Evolutionary conservation across 208 protist genomes (phyloP).

Genomic region (Trypanosoma platydactyli): DNA sequence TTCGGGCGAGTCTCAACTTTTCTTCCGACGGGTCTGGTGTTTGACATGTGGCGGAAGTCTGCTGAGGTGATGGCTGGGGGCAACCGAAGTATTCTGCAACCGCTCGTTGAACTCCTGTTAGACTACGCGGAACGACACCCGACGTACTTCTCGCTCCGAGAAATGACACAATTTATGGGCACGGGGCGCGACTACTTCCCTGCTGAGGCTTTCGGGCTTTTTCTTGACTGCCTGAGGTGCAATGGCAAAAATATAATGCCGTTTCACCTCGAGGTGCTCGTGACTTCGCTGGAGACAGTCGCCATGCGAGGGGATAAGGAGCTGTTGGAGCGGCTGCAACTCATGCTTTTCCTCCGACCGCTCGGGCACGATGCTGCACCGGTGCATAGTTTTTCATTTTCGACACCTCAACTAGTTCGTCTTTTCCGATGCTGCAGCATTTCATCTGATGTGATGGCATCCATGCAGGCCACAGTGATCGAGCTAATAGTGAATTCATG

Average conservation of each 20-base stretch:
- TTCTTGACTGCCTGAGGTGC: slow-evolving; percentile 42
- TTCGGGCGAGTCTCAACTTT: not conserved
- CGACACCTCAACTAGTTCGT: slow-evolving; percentile 25
- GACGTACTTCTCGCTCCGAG: slow-evolving; percentile 21
- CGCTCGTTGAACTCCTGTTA: slow-evolving; percentile 15
- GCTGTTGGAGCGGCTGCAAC: slow-evolving; percentile 51
- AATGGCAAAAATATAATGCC: slow-evolving; percentile 24
- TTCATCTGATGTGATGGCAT: slow-evolving; percentile 16
- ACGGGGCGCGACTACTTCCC: slow-evolving; percentile 23
- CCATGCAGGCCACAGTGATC: slow-evolving; percentile 44
- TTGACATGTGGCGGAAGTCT: slow-evolving; percentile 26
- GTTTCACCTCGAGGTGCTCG: slow-evolving; percentile 32
- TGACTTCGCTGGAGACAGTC: slow-evolving; percentile 42
- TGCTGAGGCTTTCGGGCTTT: slow-evolving; percentile 62
- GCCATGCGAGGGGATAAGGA: slow-evolving; percentile 19
- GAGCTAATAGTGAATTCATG: slow-evolving; percentile 33
- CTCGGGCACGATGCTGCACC: slow-evolving; percentile 44
- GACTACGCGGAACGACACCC: slow-evolving; percentile 18
- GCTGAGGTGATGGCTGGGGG: not conserved
- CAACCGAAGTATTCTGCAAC: slow-evolving; percentile 2
- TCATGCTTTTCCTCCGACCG: slow-evolving; percentile 61
- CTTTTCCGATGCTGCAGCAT: slow-evolving; percentile 15
- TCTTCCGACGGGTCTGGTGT: slow-evolving; percentile 9
- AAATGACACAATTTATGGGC: slow-evolving; percentile 23
- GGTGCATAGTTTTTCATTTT: slow-evolving; percentile 28